A percentile compares a stretch with the other conserved stretches of the same genome.
Conservation (phyloP, 2,329 filamentous ascomycete species). For the Knufia petricola region DNA sequence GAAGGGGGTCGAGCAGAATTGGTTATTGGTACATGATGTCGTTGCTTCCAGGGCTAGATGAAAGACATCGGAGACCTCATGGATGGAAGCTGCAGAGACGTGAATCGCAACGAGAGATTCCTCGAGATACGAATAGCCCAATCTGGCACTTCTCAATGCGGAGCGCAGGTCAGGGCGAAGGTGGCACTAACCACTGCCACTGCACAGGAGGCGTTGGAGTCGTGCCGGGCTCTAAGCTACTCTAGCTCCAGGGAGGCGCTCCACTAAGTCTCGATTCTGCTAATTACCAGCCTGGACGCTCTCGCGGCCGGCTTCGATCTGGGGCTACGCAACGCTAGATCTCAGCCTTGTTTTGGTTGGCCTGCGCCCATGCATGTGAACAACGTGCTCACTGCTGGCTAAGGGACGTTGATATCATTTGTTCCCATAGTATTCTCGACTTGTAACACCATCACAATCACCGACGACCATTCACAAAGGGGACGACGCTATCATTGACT, state of each 20-base stretch:
- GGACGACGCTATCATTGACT: neutral
- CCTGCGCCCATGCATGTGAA: neutral
- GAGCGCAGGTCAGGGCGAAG: neutral
- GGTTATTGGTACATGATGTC: constrained; percentile 15
- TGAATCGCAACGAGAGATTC: neutral
- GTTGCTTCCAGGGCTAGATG: neutral
- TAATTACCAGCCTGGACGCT: too few species aligned
- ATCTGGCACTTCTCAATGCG: neutral
- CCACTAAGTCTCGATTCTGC: too few species aligned
- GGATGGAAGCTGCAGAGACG: neutral
- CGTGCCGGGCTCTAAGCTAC: too few species aligned
- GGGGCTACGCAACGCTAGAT: neutral
- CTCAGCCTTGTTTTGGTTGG: neutral
- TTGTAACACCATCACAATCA: neutral
- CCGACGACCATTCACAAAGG: neutral
- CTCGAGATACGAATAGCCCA: neutral
- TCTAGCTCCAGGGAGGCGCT: neutral
- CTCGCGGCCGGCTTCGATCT: too few species aligned
- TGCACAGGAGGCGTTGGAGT: too few species aligned
- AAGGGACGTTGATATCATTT: too few species aligned
- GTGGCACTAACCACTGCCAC: too few species aligned
- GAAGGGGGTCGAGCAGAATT: neutral
- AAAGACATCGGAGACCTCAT: neutral
- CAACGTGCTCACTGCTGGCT: too few species aligned
- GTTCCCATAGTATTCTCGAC: too few species aligned